These are phyloP conservation scores for Schoenoplectus triqueter DNA, from an alignment of 202 grass and related monocot genomes.

Conservation along the genomic window DNA sequence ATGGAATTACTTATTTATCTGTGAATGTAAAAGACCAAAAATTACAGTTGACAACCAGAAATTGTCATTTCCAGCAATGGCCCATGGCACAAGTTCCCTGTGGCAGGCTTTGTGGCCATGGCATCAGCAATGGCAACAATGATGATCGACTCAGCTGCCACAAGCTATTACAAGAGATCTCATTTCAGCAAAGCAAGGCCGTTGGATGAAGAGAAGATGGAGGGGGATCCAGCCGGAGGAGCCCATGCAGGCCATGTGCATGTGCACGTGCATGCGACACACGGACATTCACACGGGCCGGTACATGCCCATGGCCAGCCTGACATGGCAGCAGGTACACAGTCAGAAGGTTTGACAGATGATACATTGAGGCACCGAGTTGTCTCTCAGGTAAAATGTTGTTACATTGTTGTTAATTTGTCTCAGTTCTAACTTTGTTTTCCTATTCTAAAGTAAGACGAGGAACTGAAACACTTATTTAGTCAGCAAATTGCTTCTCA, in stretches of 20 bases:
- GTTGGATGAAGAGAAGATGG: conserved; percentile 52
- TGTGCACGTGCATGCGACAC: conserved; percentile 55
- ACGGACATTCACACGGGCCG: conserved; percentile 65
- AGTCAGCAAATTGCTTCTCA: conserved; percentile 3
- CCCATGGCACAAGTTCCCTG: conserved; percentile 54
- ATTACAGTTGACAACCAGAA: background rate
- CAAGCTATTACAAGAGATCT: conserved; percentile 76
- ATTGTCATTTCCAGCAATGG: conserved; percentile 21
- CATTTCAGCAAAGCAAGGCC: conserved; percentile 87
- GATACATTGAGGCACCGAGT: conserved; percentile 80
- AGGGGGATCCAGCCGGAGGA: conserved; percentile 15
- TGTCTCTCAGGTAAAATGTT: conserved; percentile 80
- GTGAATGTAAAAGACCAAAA: background rate
- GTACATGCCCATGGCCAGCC: conserved; percentile 11
- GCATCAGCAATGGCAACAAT: conserved; percentile 70
- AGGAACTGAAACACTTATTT: background rate
- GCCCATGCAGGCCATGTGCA: conserved; percentile 52
- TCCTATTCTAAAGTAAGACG: background rate
- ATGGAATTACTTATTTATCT: conserved; percentile 17
- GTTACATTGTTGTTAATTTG: background rate
- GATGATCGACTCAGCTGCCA: conserved; percentile 90
- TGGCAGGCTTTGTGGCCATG: conserved; percentile 82
- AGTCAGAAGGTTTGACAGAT: conserved; percentile 51
- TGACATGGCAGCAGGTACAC: conserved; percentile 31
- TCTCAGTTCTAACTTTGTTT: conserved; percentile 18